Base-by-base conservation (phyloP, 495 filamentous ascomycete genomes). In the Penicillium manginii region DNA sequence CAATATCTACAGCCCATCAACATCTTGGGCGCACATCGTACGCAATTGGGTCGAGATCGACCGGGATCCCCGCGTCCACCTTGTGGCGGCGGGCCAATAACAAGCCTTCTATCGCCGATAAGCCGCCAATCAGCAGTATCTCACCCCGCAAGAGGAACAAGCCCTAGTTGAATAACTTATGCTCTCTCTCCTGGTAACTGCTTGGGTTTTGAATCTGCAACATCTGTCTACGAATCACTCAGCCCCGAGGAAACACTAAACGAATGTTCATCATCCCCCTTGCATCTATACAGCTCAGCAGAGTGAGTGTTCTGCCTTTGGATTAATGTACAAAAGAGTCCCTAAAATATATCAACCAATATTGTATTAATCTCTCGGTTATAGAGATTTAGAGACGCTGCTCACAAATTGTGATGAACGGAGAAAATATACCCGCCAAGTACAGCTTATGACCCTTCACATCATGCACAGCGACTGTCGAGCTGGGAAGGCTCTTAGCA, bases 61-160 rank as follows among this genome's bases (percentile, higher is more conserved):
- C 39, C 39, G 39, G 39, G n/a, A 42, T 42, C 39, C 10, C 39
- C 39, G 14, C 33, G 2, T 35, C 33, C 2, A 35, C 47, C 55
- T 51, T 58, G 49, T 47, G 49, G 48, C 49, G 49, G 2, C 48
- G 37, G 23, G 49, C 55, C 49, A 58, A 58, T 52, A 47, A 52
- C 23, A 58, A 52, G 48, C 55, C 55, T 32, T 58, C 55, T 45
- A 45, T 58, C 17, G 49, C 37, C 14, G 39, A 58, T 58, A 58
- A 58, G 55, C 55, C 55, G 26, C 55, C 49, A 58, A 58, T 52
- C 55, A 58, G 55, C 55, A 58, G 37, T 52, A 58, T 32, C 37
- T 46, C 39, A 58, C 55, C 17, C 55, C 48, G 21, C 49, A 47
- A 52, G 55, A 52, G 49, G 55, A 58, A 48, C 49, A 52, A 52